Conservation (phyloP, 2,329 filamentous ascomycete genomes). For the Aureobasidium sp. region DNA sequence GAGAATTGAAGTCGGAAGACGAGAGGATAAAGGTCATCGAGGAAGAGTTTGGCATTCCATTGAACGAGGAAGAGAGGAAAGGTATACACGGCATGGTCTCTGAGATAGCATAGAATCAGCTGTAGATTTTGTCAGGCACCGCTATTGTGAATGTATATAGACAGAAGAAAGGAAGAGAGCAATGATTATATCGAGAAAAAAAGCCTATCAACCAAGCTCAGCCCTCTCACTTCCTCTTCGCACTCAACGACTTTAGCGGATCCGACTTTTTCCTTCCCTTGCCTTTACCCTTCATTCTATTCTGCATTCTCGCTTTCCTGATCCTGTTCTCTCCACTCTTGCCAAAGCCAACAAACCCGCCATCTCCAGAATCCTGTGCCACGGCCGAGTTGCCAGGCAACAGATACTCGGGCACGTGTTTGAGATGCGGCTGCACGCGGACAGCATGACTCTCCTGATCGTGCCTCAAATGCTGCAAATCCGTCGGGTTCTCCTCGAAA, state of each 20-base stretch:
- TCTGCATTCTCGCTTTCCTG: constrained; percentile 37
- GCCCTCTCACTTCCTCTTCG: constrained; percentile 5
- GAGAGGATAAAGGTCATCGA: constrained; percentile 39
- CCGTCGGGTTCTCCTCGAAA: constrained; percentile 93
- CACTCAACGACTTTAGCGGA: constrained; percentile 57
- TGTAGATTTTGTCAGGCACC: too few relatives aligned
- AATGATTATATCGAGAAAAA: background rate
- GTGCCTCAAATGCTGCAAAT: constrained; percentile 79
- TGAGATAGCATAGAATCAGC: background rate
- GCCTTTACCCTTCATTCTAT: constrained; percentile 41
- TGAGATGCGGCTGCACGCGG: constrained; percentile 79
- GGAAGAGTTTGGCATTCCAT: constrained; percentile 38
- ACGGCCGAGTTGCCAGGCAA: constrained; percentile 70
- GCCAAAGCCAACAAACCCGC: constrained; percentile 68
- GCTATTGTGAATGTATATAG: background rate
- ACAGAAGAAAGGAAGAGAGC: background rate
- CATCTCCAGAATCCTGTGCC: constrained; percentile 51
- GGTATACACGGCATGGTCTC: constrained; percentile 27
- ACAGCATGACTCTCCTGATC: constrained; percentile 82
- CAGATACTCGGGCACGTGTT: constrained; percentile 90
- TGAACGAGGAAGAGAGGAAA: constrained; percentile 32
- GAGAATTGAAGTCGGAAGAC: constrained; percentile 35
- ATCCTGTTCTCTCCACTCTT: constrained; percentile 46
- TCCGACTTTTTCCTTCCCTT: constrained; percentile 68
- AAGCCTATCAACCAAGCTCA: background rate